Conservation (phyloP, 805 yeast species). For the Ogataea paraovalis region DNA sequence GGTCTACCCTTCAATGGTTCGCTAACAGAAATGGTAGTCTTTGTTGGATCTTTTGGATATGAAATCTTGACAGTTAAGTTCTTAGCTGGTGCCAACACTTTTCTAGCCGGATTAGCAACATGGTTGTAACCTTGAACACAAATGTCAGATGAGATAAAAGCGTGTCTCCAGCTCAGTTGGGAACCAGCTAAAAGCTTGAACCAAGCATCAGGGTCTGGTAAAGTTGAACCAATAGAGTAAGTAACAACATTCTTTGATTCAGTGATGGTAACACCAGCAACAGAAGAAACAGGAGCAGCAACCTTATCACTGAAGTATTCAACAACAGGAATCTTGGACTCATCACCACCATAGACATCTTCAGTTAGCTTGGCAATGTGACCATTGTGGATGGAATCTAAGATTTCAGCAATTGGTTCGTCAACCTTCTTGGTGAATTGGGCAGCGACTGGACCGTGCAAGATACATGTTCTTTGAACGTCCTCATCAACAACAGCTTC, state of each 20-base stretch:
- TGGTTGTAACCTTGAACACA: constrained; percentile 84
- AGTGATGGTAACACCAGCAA: constrained; percentile 36
- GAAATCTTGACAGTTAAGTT: constrained; percentile 58
- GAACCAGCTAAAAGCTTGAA: constrained; percentile 76
- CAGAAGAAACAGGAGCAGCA: constrained; percentile 36
- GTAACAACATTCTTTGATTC: constrained; percentile 29
- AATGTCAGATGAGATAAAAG: constrained; percentile 73
- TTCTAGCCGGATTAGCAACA: constrained; percentile 72
- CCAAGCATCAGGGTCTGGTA: constrained; percentile 54
- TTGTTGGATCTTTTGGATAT: constrained; percentile 44
- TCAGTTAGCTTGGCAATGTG: constrained; percentile 68
- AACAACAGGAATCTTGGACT: constrained; percentile 72
- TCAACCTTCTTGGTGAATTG: constrained; percentile 80
- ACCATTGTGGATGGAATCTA: constrained; percentile 87
- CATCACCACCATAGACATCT: constrained; percentile 70
- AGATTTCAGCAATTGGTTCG: constrained; percentile 88
- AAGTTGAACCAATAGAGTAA: constrained; percentile 36
- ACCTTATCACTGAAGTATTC: constrained; percentile 81
- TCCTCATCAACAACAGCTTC: constrained; percentile 95
- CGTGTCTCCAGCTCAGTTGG: constrained; percentile 82
- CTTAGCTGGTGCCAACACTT: constrained; percentile 71
- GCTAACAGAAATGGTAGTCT: constrained; percentile 58
- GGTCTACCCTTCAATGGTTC: constrained; percentile 72
- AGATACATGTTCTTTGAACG: constrained; percentile 97
- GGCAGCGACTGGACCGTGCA: constrained; percentile 98